Percentiles rank a stretch among this genome's conserved stretches.
Evolutionary conservation across 192 early-diverging fungal genomes (phyloP).

Genomic region (Oehlia diaphana): DNA sequence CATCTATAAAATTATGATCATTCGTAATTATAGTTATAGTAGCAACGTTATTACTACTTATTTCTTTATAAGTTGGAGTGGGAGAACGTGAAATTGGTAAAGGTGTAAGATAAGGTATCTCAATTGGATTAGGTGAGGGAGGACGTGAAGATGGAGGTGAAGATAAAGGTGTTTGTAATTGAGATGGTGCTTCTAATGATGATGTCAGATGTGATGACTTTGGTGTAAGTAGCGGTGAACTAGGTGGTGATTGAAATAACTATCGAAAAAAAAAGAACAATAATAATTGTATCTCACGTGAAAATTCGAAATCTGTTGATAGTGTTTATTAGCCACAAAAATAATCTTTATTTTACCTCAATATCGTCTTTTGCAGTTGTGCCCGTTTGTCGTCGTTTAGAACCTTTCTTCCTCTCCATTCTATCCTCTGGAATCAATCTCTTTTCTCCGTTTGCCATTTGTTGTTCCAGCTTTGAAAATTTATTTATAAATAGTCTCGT

Average conservation of each 20-base stretch:
- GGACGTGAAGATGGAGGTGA: slow-evolving; percentile 25
- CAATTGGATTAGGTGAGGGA: slow-evolving; percentile 12
- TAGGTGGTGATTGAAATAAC: slow-evolving; percentile 28
- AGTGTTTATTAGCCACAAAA: too few relatives aligned
- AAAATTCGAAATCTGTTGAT: too few relatives aligned
- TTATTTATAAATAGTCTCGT: not conserved
- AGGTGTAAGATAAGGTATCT: slow-evolving; percentile 6
- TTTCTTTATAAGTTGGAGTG: not conserved
- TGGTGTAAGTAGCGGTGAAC: slow-evolving; percentile 21
- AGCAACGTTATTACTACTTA: not conserved
- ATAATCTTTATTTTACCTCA: slow-evolving; percentile 16
- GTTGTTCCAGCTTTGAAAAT: not conserved
- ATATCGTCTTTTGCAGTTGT: slow-evolving; percentile 30
- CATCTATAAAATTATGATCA: slow-evolving; percentile 11
- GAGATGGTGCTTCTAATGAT: slow-evolving; percentile 26
- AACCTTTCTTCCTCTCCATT: slow-evolving; percentile 30
- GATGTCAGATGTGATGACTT: slow-evolving; percentile 22
- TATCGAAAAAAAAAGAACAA: not conserved
- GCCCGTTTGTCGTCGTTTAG: slow-evolving; percentile 27
- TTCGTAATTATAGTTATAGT: slow-evolving; percentile 6
- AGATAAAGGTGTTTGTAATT: slow-evolving; percentile 28
- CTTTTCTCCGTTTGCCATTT: slow-evolving; percentile 30
- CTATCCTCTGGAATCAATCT: slow-evolving; percentile 26
- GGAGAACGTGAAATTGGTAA: slow-evolving; percentile 22
- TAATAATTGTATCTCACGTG: too few relatives aligned